These are phyloP conservation scores for Tylopilus plumbeoviolaceoides DNA, from an alignment of 768 basidiomycete species.

Conservation along the genomic window DNA sequence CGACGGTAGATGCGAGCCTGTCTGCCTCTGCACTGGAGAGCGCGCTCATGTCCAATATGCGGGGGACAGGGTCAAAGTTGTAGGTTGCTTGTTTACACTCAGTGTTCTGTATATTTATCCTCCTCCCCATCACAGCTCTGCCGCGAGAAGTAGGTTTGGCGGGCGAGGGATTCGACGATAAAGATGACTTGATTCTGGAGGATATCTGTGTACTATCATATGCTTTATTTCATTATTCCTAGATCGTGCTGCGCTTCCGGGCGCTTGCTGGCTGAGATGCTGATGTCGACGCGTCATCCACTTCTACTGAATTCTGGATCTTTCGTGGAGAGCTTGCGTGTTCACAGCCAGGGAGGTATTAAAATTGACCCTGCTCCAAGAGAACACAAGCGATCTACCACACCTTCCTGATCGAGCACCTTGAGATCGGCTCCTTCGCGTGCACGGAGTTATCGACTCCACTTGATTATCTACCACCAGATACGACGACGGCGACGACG, in stretches of 20 bases:
- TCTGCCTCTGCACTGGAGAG: conserved; percentile 80
- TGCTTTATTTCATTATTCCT: conserved; percentile 1
- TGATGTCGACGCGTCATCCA: conserved; percentile 14
- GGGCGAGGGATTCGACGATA: conserved; percentile 29
- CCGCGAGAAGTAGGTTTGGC: conserved; percentile 30
- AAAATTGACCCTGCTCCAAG: not conserved
- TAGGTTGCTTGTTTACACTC: conserved; percentile 37
- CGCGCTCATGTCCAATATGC: conserved; percentile 72
- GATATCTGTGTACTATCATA: not conserved
- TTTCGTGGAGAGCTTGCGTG: conserved; percentile 20
- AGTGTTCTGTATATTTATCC: not conserved
- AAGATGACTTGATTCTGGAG: not conserved
- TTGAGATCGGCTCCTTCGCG: conserved; percentile 2
- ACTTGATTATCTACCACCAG: conserved; percentile 4
- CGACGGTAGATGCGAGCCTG: conserved; percentile 57
- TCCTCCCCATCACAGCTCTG: conserved; percentile 26
- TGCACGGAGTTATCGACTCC: not conserved
- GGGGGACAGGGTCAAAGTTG: conserved; percentile 63
- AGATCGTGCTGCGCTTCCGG: not conserved
- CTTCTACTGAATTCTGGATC: conserved; percentile 21
- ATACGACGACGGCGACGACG: too few species aligned
- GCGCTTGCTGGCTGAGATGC: conserved; percentile 11
- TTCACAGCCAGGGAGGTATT: conserved; percentile 9
- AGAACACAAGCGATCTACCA: conserved; percentile 2
- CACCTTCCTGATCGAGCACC: conserved; percentile 27